A percentile compares a stretch with the other conserved stretches of the same genome.
Evolutionary conservation across 2,329 filamentous ascomycete genomes (phyloP).

Genomic region (Botrytis paeoniae): DNA sequence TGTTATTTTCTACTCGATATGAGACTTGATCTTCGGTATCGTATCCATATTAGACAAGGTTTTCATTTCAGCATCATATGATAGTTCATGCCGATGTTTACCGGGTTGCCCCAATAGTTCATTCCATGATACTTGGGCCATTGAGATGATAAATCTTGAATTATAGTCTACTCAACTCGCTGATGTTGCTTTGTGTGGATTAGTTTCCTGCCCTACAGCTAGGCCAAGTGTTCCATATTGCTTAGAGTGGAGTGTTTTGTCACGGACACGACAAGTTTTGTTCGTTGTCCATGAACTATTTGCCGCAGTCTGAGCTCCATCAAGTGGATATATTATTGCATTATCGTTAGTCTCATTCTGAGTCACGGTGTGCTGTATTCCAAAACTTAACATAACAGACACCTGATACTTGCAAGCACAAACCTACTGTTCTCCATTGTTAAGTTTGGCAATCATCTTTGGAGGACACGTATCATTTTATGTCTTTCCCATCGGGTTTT

Average conservation of each 20-base stretch:
- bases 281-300: conserved; percentile 19
- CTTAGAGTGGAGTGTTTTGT: conserved; percentile 1
- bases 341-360: conserved; percentile 9
- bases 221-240: conserved; percentile 12
- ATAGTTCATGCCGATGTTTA: conserved; percentile 14
- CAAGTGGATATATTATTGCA: conserved; percentile 14
- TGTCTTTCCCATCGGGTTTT: not conserved
- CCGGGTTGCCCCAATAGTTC: conserved; percentile 18
- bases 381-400: not conserved
- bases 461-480: conserved; percentile 14
- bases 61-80: not conserved
- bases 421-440: conserved; percentile 14
- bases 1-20: not conserved
- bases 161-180: not conserved
- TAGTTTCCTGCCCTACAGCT: conserved; percentile 7
- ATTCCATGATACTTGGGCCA: conserved; percentile 12
- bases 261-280: conserved; percentile 12
- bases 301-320: conserved; percentile 3
- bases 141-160: conserved; percentile 5
- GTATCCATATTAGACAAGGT: not conserved
- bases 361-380: conserved; percentile 12
- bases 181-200: not conserved
- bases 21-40: conserved; percentile 18
- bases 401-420: conserved; percentile 15
- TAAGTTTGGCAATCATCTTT: not conserved